phyloP scores from a whole-genome alignment of 345 rosid species.

The Eucalyptus melliodora region DNA sequence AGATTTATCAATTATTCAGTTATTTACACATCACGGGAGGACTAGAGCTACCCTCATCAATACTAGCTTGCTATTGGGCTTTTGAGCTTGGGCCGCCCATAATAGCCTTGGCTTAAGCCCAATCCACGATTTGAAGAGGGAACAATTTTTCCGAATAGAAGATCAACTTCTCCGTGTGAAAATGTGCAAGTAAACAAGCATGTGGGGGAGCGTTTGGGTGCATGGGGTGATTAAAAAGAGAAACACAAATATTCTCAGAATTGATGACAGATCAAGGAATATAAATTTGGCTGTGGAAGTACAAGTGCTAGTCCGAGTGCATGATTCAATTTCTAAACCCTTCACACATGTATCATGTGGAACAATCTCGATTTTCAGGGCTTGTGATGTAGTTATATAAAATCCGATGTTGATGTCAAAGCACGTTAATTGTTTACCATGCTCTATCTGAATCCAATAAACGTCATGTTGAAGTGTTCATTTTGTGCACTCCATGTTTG shows the following conservation, averaged over 20 bases:
- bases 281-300: neutral
- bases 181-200: neutral
- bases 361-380: neutral
- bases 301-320: neutral
- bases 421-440: neutral
- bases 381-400: neutral
- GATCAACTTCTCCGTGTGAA: neutral
- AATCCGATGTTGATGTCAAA: neutral
- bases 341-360: too few relatives aligned
- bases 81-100: neutral
- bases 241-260: neutral
- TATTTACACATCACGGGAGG: neutral
- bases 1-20: neutral
- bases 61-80: neutral
- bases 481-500: neutral
- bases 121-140: neutral
- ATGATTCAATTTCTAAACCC: neutral
- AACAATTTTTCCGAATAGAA: neutral
- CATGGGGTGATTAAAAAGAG: neutral
- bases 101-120: neutral
- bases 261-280: neutral
- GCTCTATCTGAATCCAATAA: neutral
- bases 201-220: neutral
- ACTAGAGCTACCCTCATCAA: neutral
- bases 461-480: neutral